Percentiles rank a stretch among this genome's conserved stretches.
Evolutionary conservation across 2,329 filamentous ascomycete species (phyloP).

Genomic region (Cryoendolithus antarcticus): DNA sequence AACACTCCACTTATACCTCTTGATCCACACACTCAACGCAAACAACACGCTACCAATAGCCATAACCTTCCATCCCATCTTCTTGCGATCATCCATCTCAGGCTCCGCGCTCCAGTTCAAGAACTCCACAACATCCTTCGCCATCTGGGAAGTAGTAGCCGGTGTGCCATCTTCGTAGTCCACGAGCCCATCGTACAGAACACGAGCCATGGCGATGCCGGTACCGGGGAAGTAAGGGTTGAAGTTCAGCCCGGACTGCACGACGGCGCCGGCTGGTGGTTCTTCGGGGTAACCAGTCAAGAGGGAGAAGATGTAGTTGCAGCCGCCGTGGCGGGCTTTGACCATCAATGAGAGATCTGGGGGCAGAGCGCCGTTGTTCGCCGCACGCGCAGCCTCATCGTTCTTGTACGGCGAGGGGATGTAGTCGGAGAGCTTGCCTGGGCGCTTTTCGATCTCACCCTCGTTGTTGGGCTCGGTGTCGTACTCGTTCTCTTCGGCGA

Average conservation of each 20-base stretch:
- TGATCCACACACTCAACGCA: conserved; percentile 88
- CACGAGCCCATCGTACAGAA: conserved; percentile 91
- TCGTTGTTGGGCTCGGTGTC: conserved; percentile 95
- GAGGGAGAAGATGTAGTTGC: conserved; percentile 96
- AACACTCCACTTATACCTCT: conserved; percentile 48
- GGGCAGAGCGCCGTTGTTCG: conserved; percentile 95
- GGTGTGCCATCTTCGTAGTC: conserved; percentile 97
- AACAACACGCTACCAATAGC: conserved; percentile 67
- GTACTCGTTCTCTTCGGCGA: conserved; percentile 98
- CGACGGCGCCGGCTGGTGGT: conserved; percentile 73
- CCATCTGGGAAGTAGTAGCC: conserved; percentile 95
- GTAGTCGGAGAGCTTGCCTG: conserved; percentile 97
- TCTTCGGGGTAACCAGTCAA: conserved; percentile 97
- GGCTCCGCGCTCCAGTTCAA: conserved; percentile 98
- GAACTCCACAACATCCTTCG: conserved; percentile 98
- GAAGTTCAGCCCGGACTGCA: conserved; percentile 92
- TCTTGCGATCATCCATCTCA: conserved; percentile 98
- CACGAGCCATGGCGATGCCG: conserved; percentile 97
- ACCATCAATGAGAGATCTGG: conserved; percentile 95
- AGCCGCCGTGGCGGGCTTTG: conserved; percentile 95
- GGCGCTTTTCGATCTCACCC: conserved; percentile 95
- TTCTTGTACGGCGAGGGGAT: conserved; percentile 94
- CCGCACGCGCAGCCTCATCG: conserved; percentile 92
- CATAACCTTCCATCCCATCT: conserved; percentile 97
- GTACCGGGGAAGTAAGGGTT: conserved; percentile 99